Evolutionary conservation across 345 rosid genomes (phyloP).

Genomic region (Citrus trifoliata): DNA sequence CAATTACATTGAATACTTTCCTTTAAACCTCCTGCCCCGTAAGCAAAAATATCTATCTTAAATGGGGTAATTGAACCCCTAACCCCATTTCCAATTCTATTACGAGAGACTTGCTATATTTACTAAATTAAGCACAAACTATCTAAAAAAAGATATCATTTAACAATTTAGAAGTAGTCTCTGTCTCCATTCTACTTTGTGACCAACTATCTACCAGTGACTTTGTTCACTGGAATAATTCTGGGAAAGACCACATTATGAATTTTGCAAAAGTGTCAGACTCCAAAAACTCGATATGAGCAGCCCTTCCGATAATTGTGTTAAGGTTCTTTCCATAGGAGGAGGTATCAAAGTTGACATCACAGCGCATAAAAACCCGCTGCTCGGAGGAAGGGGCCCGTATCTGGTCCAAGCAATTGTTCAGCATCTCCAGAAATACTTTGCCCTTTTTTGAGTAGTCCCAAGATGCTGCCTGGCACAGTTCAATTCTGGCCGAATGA

Average conservation of each 20-base stretch:
- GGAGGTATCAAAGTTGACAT: constrained; percentile 79
- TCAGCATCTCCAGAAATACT: constrained; percentile 85
- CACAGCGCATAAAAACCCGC: constrained; percentile 85
- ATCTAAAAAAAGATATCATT: not conserved
- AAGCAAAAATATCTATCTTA: not conserved
- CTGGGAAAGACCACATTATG: constrained; percentile 94
- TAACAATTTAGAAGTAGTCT: not conserved
- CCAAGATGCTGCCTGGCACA: constrained; percentile 71
- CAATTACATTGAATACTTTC: not conserved
- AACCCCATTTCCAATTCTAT: not conserved
- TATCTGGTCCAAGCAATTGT: constrained; percentile 90
- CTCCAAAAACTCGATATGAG: constrained; percentile 94
- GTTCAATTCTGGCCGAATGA: constrained; percentile 91
- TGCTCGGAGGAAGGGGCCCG: constrained; percentile 61
- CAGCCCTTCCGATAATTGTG: constrained; percentile 86
- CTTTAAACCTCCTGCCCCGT: not conserved
- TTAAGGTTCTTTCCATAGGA: constrained; percentile 76
- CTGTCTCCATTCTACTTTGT: not conserved
- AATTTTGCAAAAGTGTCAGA: constrained; percentile 76
- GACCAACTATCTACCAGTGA: not conserved
- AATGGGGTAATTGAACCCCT: not conserved
- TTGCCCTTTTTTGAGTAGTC: constrained; percentile 82
- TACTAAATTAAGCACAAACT: not conserved
- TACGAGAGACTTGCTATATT: not conserved
- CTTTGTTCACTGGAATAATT: constrained; percentile 48